A percentile compares a stretch with the other conserved stretches of the same genome.
Evolutionary conservation across 352 stramenopile species (phyloP).

Genomic region (Pythium grandisporangium): DNA sequence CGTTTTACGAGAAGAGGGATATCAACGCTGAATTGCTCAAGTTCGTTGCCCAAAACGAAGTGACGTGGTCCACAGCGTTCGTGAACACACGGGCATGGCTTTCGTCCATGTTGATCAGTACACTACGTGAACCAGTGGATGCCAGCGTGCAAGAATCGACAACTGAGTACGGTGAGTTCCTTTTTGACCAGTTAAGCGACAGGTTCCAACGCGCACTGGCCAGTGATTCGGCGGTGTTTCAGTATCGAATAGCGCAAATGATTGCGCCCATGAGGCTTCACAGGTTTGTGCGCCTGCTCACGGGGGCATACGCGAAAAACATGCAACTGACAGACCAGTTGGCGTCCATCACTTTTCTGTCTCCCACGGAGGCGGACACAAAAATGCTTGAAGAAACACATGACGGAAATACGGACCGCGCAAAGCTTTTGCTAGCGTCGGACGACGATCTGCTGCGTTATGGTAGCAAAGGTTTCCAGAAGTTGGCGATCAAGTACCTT

Average conservation of each 20-base stretch:
- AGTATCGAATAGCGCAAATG: slow-evolving; percentile 27
- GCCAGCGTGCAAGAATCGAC: slow-evolving; percentile 23
- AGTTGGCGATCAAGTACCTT: slow-evolving; percentile 31
- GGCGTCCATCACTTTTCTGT: slow-evolving; percentile 32
- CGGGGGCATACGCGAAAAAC: slow-evolving; percentile 23
- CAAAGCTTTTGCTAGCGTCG: slow-evolving; percentile 20
- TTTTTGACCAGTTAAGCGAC: slow-evolving; percentile 20
- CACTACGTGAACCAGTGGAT: slow-evolving; percentile 24
- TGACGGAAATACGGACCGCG: slow-evolving; percentile 12
- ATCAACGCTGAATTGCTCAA: slow-evolving; percentile 34
- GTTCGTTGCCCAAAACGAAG: slow-evolving; percentile 22
- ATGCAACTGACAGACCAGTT: slow-evolving; percentile 33
- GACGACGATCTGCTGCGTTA: slow-evolving; percentile 20
- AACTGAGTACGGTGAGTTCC: slow-evolving; percentile 21
- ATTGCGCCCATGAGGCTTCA: slow-evolving; percentile 22
- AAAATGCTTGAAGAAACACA: slow-evolving; percentile 22
- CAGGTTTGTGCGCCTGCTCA: slow-evolving; percentile 32
- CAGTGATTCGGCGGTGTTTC: slow-evolving; percentile 18
- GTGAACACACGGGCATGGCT: slow-evolving; percentile 44
- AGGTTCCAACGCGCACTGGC: slow-evolving; percentile 26
- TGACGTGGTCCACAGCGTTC: slow-evolving; percentile 22
- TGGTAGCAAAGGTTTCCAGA: slow-evolving; percentile 18
- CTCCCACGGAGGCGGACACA: slow-evolving; percentile 35
- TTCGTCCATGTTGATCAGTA: slow-evolving; percentile 37
- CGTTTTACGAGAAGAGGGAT: slow-evolving; percentile 39